Base-by-base conservation (phyloP, 106 monocot species). In the Dendrobium catenatum region DNA sequence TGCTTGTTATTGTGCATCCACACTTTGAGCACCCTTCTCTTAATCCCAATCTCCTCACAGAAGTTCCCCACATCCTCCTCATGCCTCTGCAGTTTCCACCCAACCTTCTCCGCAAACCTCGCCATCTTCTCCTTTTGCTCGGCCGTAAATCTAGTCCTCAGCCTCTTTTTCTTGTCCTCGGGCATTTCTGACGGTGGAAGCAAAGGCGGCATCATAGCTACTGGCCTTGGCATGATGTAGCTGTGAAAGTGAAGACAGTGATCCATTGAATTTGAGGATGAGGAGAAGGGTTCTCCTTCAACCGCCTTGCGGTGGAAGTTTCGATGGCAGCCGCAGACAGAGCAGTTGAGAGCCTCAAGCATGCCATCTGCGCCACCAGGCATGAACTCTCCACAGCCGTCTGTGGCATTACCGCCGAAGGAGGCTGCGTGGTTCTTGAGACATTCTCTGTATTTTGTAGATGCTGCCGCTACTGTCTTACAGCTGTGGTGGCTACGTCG, bases 301-400 rank as follows among this genome's bases (percentile, higher is more conserved):
- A 82, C 40, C 68, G 86, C 88, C 74, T 88, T 88, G n/a, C 90
- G 68, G 78, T 88, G 90, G 85, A 90, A 90, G 75, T 88, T 90
- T 51, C 90, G 76, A 73, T 90, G 90, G 88, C 90, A 90, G 77
- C 40, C 56, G 80, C 90, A 90, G 46, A 86, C 90, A 15, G 90
- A 84, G 84, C 90, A 90, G 46, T 82, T 87, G 59, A 90, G 72
- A 55, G 90, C 85, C 49, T 88, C 88, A 55, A 91, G 42, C 11
- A 82, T 84, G 42, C 88, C 90, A 47, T 88, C 88, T 19, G 86
- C 82, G 15, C 90, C 90, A 48, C 82, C 82, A 3, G 90, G 88
- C 86, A 91, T 91, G 90, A 88, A 91, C 86, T 91, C 90, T 8
- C 88, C 88, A 72, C 90, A 90, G 8, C 90, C 90, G 76, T 90